phyloP scores from a whole-genome alignment of 805 yeast genomes.

The Saccharomycopsis sp. region DNA sequence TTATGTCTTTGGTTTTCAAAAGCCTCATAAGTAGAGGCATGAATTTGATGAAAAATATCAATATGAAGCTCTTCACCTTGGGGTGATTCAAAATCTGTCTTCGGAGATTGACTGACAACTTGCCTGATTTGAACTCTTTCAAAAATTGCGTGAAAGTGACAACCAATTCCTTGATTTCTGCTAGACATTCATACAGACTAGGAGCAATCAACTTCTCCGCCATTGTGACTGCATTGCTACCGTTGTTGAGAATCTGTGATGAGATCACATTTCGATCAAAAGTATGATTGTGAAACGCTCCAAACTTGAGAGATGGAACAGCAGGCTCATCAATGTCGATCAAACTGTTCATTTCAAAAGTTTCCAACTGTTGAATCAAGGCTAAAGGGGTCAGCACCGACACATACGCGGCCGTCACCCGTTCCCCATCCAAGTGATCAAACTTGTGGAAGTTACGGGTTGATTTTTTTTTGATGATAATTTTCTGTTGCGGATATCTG shows the following conservation, averaged over 20 bases:
- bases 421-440: too few relatives aligned
- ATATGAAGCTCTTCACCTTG: not conserved
- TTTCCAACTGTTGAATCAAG: too few relatives aligned
- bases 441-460: not conserved
- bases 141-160: not conserved
- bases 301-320: not conserved
- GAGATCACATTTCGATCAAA: not conserved
- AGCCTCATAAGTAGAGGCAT: not conserved
- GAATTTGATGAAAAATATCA: not conserved
- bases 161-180: not conserved
- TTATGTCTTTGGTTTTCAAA: not conserved
- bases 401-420: too few relatives aligned
- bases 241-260: not conserved
- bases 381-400: too few relatives aligned
- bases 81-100: constrained; percentile 1
- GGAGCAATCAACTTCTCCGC: not conserved
- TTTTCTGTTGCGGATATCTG: not conserved
- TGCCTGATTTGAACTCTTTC: not conserved
- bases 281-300: not conserved
- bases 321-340: not conserved
- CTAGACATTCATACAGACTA: not conserved
- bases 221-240: not conserved
- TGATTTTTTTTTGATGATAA: not conserved
- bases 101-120: not conserved
- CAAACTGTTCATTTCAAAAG: not conserved